These are phyloP conservation scores for Corylus americana DNA, from an alignment of 306 rosid species.

Conservation along the genomic window DNA sequence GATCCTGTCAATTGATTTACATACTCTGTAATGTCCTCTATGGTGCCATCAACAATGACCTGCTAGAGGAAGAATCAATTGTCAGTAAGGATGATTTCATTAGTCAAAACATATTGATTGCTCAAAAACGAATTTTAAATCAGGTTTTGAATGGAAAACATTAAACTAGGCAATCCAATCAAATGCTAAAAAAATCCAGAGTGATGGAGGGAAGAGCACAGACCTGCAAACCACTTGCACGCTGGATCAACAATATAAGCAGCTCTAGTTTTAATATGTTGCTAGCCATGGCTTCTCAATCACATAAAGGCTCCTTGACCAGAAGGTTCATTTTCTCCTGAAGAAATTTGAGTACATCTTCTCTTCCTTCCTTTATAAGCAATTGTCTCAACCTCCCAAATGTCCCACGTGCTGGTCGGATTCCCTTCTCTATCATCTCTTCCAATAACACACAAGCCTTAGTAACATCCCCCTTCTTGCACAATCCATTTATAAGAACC, in stretches of 20 bases:
- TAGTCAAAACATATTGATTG: conserved; percentile 2
- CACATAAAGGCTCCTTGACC: conserved; percentile 81
- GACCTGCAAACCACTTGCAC: conserved; percentile 26
- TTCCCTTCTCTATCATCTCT: conserved; percentile 93
- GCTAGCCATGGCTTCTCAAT: conserved; percentile 40
- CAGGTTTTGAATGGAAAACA: conserved; percentile 1
- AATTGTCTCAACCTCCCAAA: conserved; percentile 75
- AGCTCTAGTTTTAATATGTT: conserved; percentile 8
- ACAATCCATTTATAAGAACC: conserved; percentile 67
- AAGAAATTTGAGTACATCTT: conserved; percentile 77
- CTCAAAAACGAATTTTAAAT: conserved; percentile 1
- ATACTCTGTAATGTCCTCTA: not conserved
- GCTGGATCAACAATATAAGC: conserved; percentile 16
- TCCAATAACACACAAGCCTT: conserved; percentile 73
- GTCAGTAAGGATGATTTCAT: not conserved
- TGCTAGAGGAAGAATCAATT: not conserved
- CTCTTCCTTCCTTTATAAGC: conserved; percentile 81
- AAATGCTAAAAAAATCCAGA: conserved; percentile 4
- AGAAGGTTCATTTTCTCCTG: conserved; percentile 75
- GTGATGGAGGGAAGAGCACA: not conserved
- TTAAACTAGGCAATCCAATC: conserved; percentile 2
- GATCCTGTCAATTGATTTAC: not conserved
- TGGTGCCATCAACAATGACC: conserved; percentile 5
- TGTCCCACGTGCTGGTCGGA: conserved; percentile 64
- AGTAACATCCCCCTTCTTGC: conserved; percentile 52